Evolutionary conservation across 2,329 filamentous ascomycete species (phyloP).

Genomic region (Pseudogymnoascus pannorum): DNA sequence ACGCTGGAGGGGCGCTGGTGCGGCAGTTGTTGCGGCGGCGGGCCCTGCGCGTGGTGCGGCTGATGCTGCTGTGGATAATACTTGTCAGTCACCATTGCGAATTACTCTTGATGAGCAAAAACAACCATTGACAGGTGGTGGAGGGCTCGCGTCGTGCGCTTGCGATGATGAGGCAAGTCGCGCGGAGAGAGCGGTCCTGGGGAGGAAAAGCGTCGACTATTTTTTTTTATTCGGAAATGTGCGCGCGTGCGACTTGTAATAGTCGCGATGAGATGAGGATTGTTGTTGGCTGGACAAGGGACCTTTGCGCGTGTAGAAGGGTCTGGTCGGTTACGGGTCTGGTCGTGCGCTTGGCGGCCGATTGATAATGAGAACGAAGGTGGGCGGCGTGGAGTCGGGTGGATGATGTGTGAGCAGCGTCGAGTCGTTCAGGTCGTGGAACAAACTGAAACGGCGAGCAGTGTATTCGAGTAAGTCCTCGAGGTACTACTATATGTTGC

Average conservation of each 20-base stretch:
- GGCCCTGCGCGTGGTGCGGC: conserved; percentile 63
- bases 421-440: not conserved
- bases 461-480: not conserved
- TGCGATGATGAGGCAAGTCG: not conserved
- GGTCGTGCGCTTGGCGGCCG: not conserved
- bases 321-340: not conserved
- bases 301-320: not conserved
- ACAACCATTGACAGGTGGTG: not conserved
- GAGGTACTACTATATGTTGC: not conserved
- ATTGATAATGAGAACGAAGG: not conserved
- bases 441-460: not conserved
- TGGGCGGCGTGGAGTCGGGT: not conserved
- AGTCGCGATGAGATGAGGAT: not conserved
- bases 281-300: not conserved
- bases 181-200: not conserved
- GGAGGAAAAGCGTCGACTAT: not conserved
- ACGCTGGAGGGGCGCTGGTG: conserved; percentile 65
- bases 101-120: not conserved
- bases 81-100: conserved; percentile 16
- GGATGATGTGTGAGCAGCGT: not conserved
- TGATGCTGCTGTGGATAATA: conserved; percentile 54
- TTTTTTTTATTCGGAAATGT: not conserved
- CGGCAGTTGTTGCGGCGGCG: conserved; percentile 55
- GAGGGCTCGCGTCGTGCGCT: not conserved
- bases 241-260: not conserved